These are phyloP conservation scores for Populus pruinosa DNA, from an alignment of 345 rosid genomes.

Conservation along the genomic window DNA sequence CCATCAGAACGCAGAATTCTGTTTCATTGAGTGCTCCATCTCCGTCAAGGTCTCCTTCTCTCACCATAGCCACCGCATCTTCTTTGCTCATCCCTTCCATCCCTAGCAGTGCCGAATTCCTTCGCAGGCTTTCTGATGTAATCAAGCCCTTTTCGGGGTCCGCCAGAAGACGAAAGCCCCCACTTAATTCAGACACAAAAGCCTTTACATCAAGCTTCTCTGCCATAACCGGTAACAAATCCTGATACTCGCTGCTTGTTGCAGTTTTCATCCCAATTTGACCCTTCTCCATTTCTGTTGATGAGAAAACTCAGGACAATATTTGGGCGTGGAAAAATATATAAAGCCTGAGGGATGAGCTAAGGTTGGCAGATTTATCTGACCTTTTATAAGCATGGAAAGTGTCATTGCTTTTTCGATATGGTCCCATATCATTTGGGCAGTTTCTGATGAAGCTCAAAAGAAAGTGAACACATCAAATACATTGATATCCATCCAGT, in stretches of 20 bases:
- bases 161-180: constrained; percentile 72
- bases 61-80: constrained; percentile 68
- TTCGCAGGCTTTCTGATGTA: constrained; percentile 62
- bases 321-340: background rate
- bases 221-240: constrained; percentile 80
- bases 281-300: constrained; percentile 24
- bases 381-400: background rate
- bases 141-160: constrained; percentile 57
- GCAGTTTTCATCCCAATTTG: constrained; percentile 1
- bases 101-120: constrained; percentile 62
- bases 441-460: background rate
- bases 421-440: constrained; percentile 2
- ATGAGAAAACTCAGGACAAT: background rate
- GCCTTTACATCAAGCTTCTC: constrained; percentile 77
- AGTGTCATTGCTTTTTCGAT: background rate
- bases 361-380: background rate
- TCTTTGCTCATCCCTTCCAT: constrained; percentile 74
- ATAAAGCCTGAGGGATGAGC: background rate
- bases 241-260: constrained; percentile 43
- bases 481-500: background rate
- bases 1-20: constrained; percentile 86
- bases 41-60: constrained; percentile 80
- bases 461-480: background rate
- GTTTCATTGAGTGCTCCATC: constrained; percentile 76
- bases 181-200: constrained; percentile 75